These are phyloP conservation scores for Coelastrella sp. DNA, from an alignment of 139 green algal genomes.

Conservation along the genomic window DNA sequence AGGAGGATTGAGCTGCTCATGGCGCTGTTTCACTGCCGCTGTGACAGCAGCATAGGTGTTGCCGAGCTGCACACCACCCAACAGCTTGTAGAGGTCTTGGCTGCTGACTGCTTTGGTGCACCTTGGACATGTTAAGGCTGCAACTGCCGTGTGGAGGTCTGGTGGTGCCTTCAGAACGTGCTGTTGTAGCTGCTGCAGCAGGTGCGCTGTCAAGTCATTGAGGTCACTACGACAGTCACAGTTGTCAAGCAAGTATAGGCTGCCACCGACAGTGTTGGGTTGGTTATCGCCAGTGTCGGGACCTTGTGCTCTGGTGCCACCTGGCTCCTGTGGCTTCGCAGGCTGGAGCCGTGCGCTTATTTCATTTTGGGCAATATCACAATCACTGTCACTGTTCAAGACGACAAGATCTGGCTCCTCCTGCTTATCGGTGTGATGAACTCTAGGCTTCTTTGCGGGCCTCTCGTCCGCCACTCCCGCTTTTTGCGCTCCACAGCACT, in stretches of 20 bases:
- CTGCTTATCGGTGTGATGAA: not conserved
- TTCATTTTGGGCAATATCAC: not conserved
- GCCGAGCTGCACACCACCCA: not conserved
- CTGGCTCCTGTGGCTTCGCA: too few species aligned
- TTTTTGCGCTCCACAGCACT: not conserved
- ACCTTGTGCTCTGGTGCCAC: not conserved
- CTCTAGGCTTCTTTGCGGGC: not conserved
- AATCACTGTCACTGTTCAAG: not conserved
- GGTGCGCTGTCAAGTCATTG: not conserved
- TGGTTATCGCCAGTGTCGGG: not conserved
- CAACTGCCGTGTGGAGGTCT: not conserved
- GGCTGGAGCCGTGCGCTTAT: too few species aligned
- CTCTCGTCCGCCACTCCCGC: not conserved
- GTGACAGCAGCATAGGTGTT: not conserved
- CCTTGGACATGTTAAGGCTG: not conserved
- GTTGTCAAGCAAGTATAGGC: conserved; percentile 14
- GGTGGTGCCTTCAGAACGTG: not conserved
- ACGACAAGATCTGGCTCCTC: not conserved
- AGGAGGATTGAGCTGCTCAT: not conserved
- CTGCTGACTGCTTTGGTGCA: conserved; percentile 22
- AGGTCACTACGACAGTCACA: not conserved
- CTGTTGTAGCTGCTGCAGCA: conserved; percentile 11
- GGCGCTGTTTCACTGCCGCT: not conserved
- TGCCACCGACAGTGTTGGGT: not conserved
- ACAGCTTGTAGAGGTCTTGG: conserved; percentile 11